phyloP scores from a whole-genome alignment of 2,329 filamentous ascomycete species.

The Chaetoscypha palmicola region DNA sequence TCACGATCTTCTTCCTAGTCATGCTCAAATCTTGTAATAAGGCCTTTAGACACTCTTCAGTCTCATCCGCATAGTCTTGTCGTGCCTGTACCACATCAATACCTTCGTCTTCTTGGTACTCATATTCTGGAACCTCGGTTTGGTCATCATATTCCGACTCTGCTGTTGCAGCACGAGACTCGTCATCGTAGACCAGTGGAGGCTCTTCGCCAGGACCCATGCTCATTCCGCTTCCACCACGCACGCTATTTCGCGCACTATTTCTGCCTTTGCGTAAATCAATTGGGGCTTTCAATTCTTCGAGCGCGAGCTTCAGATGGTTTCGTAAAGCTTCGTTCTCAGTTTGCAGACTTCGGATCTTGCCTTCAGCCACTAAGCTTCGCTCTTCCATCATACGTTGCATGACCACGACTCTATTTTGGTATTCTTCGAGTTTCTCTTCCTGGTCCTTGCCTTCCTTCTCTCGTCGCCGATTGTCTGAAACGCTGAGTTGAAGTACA shows the following conservation, averaged over 20 bases:
- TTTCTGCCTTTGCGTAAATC: conserved; percentile 36
- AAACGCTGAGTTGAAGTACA: conserved; percentile 67
- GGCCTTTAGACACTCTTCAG: background rate
- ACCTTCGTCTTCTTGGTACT: background rate
- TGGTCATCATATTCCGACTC: background rate
- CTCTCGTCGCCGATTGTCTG: conserved; percentile 59
- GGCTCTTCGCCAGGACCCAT: background rate
- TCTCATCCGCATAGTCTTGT: background rate
- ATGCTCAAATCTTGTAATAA: background rate
- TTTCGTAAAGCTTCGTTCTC: conserved; percentile 85
- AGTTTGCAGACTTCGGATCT: conserved; percentile 82
- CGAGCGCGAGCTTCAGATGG: conserved; percentile 80
- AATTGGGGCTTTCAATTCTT: conserved; percentile 87
- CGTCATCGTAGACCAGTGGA: background rate
- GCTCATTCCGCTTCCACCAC: conserved; percentile 13
- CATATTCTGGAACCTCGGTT: background rate
- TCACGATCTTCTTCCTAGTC: background rate
- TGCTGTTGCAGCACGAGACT: background rate
- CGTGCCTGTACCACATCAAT: background rate
- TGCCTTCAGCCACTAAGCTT: conserved; percentile 82
- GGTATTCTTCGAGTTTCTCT: conserved; percentile 88
- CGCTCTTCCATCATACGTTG: conserved; percentile 95
- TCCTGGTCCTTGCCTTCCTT: conserved; percentile 64
- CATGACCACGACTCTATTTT: conserved; percentile 81
- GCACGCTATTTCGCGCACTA: conserved; percentile 29